Conservation (phyloP, 805 yeast species). For the Barnettozyma sucrosica region DNA sequence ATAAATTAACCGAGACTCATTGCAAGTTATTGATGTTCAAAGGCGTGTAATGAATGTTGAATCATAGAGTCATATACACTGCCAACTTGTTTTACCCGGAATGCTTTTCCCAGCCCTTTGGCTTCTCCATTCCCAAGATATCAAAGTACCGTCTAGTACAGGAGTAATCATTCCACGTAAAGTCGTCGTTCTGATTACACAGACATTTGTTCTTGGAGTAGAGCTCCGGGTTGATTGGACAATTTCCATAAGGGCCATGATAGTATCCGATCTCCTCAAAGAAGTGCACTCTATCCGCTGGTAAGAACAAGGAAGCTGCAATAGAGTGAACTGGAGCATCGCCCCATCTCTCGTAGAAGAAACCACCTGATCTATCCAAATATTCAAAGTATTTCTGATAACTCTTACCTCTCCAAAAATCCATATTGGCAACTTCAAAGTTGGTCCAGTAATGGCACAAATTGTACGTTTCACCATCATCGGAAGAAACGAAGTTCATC, state of each 20-base stretch:
- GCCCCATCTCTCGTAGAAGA: conserved; percentile 88
- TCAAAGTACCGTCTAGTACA: conserved; percentile 63
- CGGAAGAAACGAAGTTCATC: conserved; percentile 56
- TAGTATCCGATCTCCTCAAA: conserved; percentile 82
- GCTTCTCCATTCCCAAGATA: conserved; percentile 50
- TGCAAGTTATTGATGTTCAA: too few relatives aligned
- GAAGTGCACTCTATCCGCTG: conserved; percentile 66
- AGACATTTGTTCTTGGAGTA: conserved; percentile 61
- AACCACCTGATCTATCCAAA: conserved; percentile 68
- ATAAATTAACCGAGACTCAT: too few relatives aligned
- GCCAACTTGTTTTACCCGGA: conserved; percentile 28
- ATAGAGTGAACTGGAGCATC: conserved; percentile 91
- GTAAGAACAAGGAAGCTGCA: conserved; percentile 75
- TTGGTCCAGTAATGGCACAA: conserved; percentile 82
- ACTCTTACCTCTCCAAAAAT: conserved; percentile 54
- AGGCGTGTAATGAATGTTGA: too few relatives aligned
- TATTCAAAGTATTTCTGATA: conserved; percentile 57
- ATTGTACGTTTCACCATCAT: conserved; percentile 60
- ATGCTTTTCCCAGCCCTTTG: conserved; percentile 65
- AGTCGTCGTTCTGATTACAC: conserved; percentile 65
- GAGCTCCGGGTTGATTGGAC: conserved; percentile 63
- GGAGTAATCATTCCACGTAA: conserved; percentile 70
- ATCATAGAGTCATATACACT: neutral
- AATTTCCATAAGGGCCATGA: conserved; percentile 76
- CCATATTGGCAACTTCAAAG: conserved; percentile 69